phyloP scores from a whole-genome alignment of 805 yeast genomes.

The Schwanniomyces sp. region DNA sequence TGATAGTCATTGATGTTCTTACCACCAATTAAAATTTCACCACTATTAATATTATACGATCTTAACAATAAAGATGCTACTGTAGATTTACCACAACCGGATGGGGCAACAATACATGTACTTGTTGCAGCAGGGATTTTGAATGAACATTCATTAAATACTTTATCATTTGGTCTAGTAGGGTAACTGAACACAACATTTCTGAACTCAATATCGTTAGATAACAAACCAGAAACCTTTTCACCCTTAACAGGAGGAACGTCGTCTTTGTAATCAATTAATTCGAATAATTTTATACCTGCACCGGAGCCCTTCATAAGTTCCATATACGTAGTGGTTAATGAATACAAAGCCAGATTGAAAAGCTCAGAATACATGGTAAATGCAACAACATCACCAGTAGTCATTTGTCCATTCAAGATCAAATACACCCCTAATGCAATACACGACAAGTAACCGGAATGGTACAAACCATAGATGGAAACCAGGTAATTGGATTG shows the following conservation, averaged over 20 bases:
- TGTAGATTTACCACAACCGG: conserved; percentile 64
- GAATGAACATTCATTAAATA: conserved; percentile 40
- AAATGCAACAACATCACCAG: conserved; percentile 48
- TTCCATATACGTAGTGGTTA: conserved; percentile 47
- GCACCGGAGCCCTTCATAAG: conserved; percentile 50
- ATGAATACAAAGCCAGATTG: conserved; percentile 43
- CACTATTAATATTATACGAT: conserved; percentile 50
- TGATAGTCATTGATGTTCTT: conserved; percentile 47
- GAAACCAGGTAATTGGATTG: conserved; percentile 45
- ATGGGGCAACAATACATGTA: conserved; percentile 52
- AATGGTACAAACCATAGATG: conserved; percentile 41
- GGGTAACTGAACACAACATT: conserved; percentile 45
- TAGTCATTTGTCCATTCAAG: conserved; percentile 43
- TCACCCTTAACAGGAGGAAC: conserved; percentile 38
- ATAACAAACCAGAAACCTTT: conserved; percentile 15
- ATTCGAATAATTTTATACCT: conserved; percentile 41
- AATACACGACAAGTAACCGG: conserved; percentile 43
- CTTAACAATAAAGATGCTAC: conserved; percentile 54
- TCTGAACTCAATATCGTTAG: conserved; percentile 37
- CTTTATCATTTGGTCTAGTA: conserved; percentile 32
- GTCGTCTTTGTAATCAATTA: conserved; percentile 36
- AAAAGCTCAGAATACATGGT: conserved; percentile 46
- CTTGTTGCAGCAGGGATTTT: conserved; percentile 34
- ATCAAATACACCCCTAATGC: conserved; percentile 44
- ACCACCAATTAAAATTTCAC: conserved; percentile 54